A percentile compares a stretch with the other conserved stretches of the same genome.
Conservation (phyloP, 352 stramenopile species). For the Pythium myriotylum region DNA sequence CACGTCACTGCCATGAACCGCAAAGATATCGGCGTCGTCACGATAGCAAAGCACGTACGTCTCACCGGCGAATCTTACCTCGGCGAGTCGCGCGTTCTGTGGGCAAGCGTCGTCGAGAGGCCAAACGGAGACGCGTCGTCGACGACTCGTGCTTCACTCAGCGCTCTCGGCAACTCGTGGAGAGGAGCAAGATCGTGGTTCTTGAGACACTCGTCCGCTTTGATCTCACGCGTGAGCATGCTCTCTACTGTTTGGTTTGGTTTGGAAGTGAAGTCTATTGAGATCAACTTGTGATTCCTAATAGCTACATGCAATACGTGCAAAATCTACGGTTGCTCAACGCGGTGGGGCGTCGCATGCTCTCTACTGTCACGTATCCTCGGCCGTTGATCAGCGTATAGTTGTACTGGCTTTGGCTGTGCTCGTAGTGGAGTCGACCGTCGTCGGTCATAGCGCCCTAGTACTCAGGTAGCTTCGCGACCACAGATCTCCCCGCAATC, state of each 20-base stretch:
- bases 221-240: conserved; percentile 11
- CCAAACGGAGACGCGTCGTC: not conserved
- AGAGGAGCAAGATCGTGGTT: too few species aligned
- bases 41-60: conserved; percentile 24
- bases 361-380: conserved; percentile 28
- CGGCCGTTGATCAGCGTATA: conserved; percentile 33
- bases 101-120: conserved; percentile 1
- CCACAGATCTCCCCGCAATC: too few species aligned
- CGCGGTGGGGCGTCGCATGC: too few species aligned
- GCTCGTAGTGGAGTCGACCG: conserved; percentile 31
- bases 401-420: conserved; percentile 30
- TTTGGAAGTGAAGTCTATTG: too few species aligned
- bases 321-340: too few species aligned
- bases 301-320: too few species aligned
- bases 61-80: conserved; percentile 31
- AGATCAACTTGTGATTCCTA: too few species aligned
- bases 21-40: conserved; percentile 6
- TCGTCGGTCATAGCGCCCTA: too few species aligned
- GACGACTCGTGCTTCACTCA: not conserved
- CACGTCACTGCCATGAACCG: not conserved
- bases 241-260: too few species aligned
- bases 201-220: conserved; percentile 23
- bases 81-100: conserved; percentile 29
- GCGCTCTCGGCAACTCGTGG: not conserved
- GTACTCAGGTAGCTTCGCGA: conserved; percentile 15